A percentile compares a stretch with the other conserved stretches of the same genome.
phyloP scores from a whole-genome alignment of 1,139 yeast species.

The Sugiyamaella pinicola region DNA sequence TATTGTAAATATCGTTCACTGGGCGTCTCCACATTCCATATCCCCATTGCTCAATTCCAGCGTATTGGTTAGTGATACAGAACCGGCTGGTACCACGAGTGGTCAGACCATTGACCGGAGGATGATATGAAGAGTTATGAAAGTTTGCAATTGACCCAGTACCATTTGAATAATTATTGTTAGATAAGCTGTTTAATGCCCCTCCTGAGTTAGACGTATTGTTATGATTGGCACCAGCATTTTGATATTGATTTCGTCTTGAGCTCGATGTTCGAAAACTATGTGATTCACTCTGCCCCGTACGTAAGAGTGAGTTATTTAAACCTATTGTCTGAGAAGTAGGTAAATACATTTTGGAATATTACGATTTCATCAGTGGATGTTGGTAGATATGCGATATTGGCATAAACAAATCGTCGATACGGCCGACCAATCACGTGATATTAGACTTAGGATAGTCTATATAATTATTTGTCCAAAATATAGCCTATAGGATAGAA shows the following conservation, averaged over 20 bases:
- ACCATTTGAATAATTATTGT: background rate
- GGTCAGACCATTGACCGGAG: slow-evolving; percentile 19
- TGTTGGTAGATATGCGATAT: background rate
- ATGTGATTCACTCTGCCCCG: slow-evolving; percentile 10
- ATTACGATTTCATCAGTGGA: background rate
- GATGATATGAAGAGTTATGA: slow-evolving; percentile 7
- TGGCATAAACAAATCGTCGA: background rate
- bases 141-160: background rate
- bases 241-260: slow-evolving; percentile 10
- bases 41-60: slow-evolving; percentile 23
- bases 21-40: slow-evolving; percentile 23
- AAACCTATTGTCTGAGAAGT: slow-evolving; percentile 4
- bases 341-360: background rate
- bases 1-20: slow-evolving; percentile 13
- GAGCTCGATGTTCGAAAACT: slow-evolving; percentile 13
- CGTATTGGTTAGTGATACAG: slow-evolving; percentile 20
- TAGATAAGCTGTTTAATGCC: background rate
- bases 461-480: background rate
- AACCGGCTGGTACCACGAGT: slow-evolving; percentile 22
- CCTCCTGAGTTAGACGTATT: slow-evolving; percentile 1
- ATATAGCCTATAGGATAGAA: too few relatives aligned
- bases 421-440: background rate
- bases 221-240: slow-evolving; percentile 4
- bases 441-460: background rate
- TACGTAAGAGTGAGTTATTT: background rate